phyloP scores from a whole-genome alignment of 805 yeast genomes.

The Wickerhamiella brachini region DNA sequence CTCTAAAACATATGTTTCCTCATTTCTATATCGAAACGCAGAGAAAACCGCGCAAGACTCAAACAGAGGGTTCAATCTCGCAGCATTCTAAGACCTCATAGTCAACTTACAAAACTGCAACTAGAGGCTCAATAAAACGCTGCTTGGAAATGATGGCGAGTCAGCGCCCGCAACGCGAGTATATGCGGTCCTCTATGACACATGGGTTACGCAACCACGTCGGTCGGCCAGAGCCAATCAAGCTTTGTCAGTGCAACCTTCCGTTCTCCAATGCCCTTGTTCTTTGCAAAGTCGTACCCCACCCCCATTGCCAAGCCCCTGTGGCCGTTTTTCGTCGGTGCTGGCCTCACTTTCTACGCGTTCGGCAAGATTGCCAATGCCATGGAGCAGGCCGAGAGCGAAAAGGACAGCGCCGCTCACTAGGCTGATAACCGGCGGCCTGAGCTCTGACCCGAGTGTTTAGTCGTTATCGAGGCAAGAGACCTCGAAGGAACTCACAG shows the following conservation, averaged over 20 bases:
- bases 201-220: too few relatives aligned
- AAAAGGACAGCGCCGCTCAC: background rate
- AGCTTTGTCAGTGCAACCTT: conserved; percentile 2
- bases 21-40: conserved; percentile 13
- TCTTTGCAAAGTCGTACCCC: conserved; percentile 29
- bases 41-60: conserved; percentile 13
- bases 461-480: too few relatives aligned
- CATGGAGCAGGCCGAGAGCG: conserved; percentile 40
- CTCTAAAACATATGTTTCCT: conserved; percentile 10
- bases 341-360: conserved; percentile 56
- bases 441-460: too few relatives aligned
- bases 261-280: conserved; percentile 1
- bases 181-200: too few relatives aligned
- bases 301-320: conserved; percentile 50
- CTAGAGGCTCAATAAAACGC: background rate
- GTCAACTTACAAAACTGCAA: background rate
- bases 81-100: conserved; percentile 1
- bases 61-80: conserved; percentile 12
- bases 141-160: background rate
- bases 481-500: too few relatives aligned
- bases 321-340: conserved; percentile 87
- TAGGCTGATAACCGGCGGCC: background rate
- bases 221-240: conserved; percentile 1
- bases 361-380: conserved; percentile 56
- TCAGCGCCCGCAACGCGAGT: too few relatives aligned